phyloP scores from a whole-genome alignment of 441 rosid species.

The Dalechampia spathulata region DNA sequence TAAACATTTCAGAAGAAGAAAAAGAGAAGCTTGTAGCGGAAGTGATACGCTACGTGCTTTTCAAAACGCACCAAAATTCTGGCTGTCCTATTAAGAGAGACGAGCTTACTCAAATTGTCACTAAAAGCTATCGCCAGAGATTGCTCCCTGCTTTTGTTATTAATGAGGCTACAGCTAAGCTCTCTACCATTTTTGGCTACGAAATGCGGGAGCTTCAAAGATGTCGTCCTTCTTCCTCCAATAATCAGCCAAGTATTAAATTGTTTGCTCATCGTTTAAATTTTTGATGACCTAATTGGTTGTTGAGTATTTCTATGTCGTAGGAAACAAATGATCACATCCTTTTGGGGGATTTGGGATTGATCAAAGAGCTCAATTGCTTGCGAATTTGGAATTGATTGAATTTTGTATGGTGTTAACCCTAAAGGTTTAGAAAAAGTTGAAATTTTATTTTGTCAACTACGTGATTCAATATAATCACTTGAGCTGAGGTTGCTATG shows the following conservation, averaged over 20 bases:
- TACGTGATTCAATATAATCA: too few relatives aligned
- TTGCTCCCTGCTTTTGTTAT: constrained; percentile 51
- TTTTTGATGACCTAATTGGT: background rate
- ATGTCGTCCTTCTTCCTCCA: constrained; percentile 38
- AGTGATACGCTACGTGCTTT: constrained; percentile 70
- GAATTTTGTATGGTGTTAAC: background rate
- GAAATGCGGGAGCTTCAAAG: constrained; percentile 77
- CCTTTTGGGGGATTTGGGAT: background rate
- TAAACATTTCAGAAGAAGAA: constrained; percentile 74
- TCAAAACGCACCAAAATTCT: constrained; percentile 65
- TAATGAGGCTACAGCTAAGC: constrained; percentile 60
- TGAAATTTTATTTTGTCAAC: too few relatives aligned
- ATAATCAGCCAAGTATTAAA: constrained; percentile 36
- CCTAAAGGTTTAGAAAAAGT: background rate
- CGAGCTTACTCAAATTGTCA: constrained; percentile 76
- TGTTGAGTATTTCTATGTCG: background rate
- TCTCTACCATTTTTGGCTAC: constrained; percentile 54
- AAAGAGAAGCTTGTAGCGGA: constrained; percentile 87
- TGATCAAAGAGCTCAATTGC: background rate
- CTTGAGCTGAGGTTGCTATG: too few relatives aligned
- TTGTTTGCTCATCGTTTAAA: background rate
- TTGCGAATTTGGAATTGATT: background rate
- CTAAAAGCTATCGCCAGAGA: constrained; percentile 60
- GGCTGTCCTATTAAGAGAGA: constrained; percentile 84
- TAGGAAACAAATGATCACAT: background rate